A percentile compares a stretch with the other conserved stretches of the same genome.
Conservation (phyloP, 805 yeast genomes). For the Candida gorgasii region DNA sequence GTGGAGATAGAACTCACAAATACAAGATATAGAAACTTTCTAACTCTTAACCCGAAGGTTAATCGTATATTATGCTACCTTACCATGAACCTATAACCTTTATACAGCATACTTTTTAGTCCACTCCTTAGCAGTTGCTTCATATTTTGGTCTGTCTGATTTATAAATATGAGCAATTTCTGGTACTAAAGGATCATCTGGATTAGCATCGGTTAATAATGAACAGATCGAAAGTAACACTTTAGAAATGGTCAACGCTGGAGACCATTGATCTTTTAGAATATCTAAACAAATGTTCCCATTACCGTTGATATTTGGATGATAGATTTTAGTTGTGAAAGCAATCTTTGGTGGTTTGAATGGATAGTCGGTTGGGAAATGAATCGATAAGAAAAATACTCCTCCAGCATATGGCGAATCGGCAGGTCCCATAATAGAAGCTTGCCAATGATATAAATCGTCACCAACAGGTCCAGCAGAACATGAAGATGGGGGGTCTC, state of each 20-base stretch:
- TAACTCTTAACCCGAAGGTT: background rate
- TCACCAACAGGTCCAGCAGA: constrained; percentile 99
- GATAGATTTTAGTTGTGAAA: constrained; percentile 94
- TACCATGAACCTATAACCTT: constrained; percentile 8
- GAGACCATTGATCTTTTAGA: constrained; percentile 98
- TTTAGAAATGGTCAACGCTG: constrained; percentile 94
- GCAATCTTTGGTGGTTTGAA: constrained; percentile 92
- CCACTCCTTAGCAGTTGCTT: constrained; percentile 98
- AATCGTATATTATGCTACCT: constrained; percentile 8
- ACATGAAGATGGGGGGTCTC: constrained; percentile 98
- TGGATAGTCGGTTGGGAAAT: constrained; percentile 98
- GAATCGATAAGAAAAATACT: constrained; percentile 92
- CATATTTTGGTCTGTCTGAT: constrained; percentile 90
- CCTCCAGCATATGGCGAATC: constrained; percentile 91
- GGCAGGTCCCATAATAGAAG: constrained; percentile 98
- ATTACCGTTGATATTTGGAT: constrained; percentile 93
- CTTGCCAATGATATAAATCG: constrained; percentile 98
- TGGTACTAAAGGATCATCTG: constrained; percentile 98
- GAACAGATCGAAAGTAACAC: constrained; percentile 94
- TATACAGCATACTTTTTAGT: constrained; percentile 92
- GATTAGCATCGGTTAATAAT: constrained; percentile 94
- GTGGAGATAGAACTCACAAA: no score
- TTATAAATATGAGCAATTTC: constrained; percentile 97
- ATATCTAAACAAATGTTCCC: constrained; percentile 97
- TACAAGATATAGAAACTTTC: no score